Evolutionary conservation across 192 early-diverging fungal genomes (phyloP).

Genomic region (Gryganskiella cystojenkinii): DNA sequence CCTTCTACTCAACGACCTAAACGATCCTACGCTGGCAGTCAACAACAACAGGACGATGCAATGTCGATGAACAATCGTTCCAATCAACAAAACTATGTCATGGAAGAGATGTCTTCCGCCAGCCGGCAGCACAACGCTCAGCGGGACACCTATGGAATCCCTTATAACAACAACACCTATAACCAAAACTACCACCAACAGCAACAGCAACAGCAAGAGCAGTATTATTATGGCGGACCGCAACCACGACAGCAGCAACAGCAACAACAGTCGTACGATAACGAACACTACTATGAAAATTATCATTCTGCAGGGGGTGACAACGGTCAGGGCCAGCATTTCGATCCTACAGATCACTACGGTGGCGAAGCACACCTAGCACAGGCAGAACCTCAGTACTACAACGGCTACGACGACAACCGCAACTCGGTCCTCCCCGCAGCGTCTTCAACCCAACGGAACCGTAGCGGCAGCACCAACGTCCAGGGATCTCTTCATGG

Average conservation of each 20-base stretch:
- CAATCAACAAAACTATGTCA: neutral
- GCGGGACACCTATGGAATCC: constrained; percentile 3
- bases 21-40: neutral
- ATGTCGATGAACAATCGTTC: neutral
- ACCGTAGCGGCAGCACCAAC: neutral
- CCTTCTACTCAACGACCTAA: too few species aligned
- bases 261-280: neutral
- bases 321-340: neutral
- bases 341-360: neutral
- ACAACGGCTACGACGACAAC: neutral
- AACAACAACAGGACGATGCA: neutral
- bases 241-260: constrained; percentile 4
- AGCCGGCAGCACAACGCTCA: neutral
- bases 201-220: neutral
- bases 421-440: neutral
- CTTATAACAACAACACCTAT: neutral
- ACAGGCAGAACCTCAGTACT: neutral
- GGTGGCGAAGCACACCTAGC: neutral
- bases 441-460: too few species aligned
- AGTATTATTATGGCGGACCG: neutral
- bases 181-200: neutral
- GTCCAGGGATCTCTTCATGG: too few species aligned
- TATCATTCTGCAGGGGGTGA: neutral
- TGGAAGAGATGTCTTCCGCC: constrained; percentile 2
- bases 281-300: neutral